These are phyloP conservation scores for Acacia melanoxylon DNA, from an alignment of 306 rosid genomes.

Conservation along the genomic window DNA sequence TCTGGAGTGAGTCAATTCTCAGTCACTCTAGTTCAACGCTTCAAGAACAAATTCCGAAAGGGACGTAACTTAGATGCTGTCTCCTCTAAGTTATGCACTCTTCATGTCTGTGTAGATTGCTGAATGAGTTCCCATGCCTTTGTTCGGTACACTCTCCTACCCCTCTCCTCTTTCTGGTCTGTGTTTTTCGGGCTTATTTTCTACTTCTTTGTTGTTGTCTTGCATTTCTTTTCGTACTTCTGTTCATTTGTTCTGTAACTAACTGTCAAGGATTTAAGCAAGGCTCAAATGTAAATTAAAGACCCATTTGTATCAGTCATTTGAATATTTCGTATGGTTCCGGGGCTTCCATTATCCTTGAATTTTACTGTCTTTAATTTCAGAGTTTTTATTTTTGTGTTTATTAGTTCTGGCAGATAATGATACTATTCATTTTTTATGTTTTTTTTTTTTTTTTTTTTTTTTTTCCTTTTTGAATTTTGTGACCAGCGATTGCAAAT, in stretches of 20 bases:
- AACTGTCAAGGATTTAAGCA: background rate
- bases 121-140: conserved; percentile 88
- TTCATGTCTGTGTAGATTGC: conserved; percentile 23
- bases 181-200: background rate
- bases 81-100: conserved; percentile 22
- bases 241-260: too few species aligned
- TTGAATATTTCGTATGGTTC: background rate
- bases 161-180: background rate
- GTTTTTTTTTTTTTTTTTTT: too few species aligned
- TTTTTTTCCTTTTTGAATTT: background rate
- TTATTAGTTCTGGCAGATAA: background rate
- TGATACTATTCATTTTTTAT: background rate
- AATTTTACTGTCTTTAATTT: background rate
- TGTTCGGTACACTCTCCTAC: conserved; percentile 49
- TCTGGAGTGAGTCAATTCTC: background rate
- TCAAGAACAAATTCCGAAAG: background rate
- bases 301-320: background rate
- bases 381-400: background rate
- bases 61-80: background rate
- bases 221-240: too few species aligned
- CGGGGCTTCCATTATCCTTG: background rate
- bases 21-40: background rate
- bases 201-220: too few species aligned
- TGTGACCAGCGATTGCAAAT: conserved; percentile 58
- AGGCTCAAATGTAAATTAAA: background rate